These are phyloP conservation scores for Penicillium psychrofluorescens DNA, from an alignment of 495 filamentous ascomycete genomes.

Conservation along the genomic window DNA sequence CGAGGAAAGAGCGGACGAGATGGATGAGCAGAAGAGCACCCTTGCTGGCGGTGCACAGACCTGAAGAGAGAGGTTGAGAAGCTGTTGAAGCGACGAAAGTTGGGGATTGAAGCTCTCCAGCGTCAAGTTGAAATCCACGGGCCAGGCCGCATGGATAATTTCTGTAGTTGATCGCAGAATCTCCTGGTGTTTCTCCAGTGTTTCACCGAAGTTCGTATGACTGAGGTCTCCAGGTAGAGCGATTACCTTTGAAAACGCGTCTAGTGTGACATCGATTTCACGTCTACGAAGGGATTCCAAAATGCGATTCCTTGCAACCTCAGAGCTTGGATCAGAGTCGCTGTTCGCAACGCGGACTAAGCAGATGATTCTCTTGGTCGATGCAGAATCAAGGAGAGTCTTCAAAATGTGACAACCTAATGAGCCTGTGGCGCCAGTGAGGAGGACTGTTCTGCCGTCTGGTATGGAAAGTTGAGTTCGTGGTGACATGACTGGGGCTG, in stretches of 20 bases:
- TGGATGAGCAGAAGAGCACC: conserved; percentile 57
- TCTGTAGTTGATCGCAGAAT: conserved; percentile 20
- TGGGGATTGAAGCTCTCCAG: conserved; percentile 50
- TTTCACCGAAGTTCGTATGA: conserved; percentile 4
- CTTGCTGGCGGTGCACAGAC: conserved; percentile 21
- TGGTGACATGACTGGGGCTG: too few relatives aligned
- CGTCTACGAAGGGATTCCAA: too few relatives aligned
- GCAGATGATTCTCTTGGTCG: too few relatives aligned
- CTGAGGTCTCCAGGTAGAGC: conserved; percentile 32
- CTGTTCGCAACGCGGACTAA: too few relatives aligned
- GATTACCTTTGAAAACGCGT: conserved; percentile 22
- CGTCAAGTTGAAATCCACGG: conserved; percentile 61
- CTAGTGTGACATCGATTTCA: too few relatives aligned
- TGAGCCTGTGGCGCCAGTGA: conserved; percentile 61
- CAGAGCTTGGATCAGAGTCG: too few relatives aligned
- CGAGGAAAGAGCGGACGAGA: conserved; percentile 38
- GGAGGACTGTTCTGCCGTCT: conserved; percentile 3
- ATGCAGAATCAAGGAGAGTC: too few relatives aligned
- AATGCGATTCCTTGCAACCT: too few relatives aligned
- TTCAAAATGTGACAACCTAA: conserved; percentile 45
- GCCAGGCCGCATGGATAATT: conserved; percentile 63
- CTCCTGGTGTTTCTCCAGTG: too few relatives aligned
- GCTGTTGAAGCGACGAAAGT: conserved; percentile 45
- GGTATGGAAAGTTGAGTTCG: too few relatives aligned
- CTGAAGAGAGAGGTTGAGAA: conserved; percentile 46